These are phyloP conservation scores for Gyrodon lividus DNA, from an alignment of 768 basidiomycete species.

Conservation along the genomic window DNA sequence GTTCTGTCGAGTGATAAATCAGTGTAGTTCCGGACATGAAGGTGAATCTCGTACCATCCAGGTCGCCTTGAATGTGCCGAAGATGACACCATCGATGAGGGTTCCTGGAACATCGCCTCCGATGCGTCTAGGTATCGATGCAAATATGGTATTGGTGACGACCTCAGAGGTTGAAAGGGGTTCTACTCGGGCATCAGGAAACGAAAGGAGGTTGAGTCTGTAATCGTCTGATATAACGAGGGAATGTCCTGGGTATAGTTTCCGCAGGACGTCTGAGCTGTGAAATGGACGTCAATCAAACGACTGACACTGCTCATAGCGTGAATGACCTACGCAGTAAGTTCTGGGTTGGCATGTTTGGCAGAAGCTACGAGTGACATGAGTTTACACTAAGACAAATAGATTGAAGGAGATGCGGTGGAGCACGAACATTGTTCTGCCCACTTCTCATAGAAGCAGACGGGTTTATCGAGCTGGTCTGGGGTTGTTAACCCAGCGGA, in stretches of 20 bases:
- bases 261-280: conserved; percentile 49
- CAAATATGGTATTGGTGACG: conserved; percentile 49
- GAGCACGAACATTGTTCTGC: conserved; percentile 44
- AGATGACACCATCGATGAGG: conserved; percentile 48
- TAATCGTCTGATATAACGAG: conserved; percentile 52
- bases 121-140: conserved; percentile 43
- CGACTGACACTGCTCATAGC: conserved; percentile 4
- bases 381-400: conserved; percentile 5
- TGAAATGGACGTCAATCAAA: background rate
- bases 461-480: conserved; percentile 7
- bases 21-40: conserved; percentile 2
- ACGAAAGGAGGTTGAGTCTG: conserved; percentile 45
- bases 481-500: background rate
- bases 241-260: conserved; percentile 61
- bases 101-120: conserved; percentile 47
- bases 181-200: conserved; percentile 47
- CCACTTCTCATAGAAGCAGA: conserved; percentile 53
- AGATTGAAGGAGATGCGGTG: background rate
- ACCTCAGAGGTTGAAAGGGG: conserved; percentile 50
- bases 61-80: conserved; percentile 52
- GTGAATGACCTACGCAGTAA: conserved; percentile 42
- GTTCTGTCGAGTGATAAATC: conserved; percentile 34
- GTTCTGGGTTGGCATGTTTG: conserved; percentile 43
- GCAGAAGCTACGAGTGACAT: conserved; percentile 44
- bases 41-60: conserved; percentile 52